These are phyloP conservation scores for Xylaria sp. DNA, from an alignment of 2,329 filamentous ascomycete species.

Conservation along the genomic window DNA sequence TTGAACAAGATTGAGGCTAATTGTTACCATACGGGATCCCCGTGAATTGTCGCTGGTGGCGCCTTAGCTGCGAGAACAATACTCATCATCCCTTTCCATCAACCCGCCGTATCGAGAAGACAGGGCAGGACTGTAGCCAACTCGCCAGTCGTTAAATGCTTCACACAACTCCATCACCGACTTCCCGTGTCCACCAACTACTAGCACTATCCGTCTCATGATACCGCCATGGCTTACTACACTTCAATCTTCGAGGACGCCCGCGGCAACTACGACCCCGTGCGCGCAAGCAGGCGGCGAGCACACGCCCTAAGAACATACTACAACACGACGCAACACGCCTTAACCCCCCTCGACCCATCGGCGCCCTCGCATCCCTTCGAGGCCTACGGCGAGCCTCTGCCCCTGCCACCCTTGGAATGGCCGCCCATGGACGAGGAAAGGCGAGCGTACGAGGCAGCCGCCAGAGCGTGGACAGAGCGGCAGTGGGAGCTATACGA, in stretches of 20 bases:
- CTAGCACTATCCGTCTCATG: background rate
- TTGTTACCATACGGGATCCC: too few species aligned
- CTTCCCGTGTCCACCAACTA: too few species aligned
- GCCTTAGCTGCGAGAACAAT: too few species aligned
- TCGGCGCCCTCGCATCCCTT: conserved; percentile 1
- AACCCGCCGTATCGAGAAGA: too few species aligned
- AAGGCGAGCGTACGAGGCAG: background rate
- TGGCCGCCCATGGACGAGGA: background rate
- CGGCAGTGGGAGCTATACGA: conserved; percentile 5
- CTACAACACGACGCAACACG: background rate
- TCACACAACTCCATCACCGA: background rate
- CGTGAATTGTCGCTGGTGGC: too few species aligned
- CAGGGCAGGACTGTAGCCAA: too few species aligned
- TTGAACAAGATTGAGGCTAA: too few species aligned
- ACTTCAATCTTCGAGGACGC: background rate
- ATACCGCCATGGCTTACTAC: background rate
- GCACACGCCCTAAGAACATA: background rate
- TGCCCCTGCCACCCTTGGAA: background rate
- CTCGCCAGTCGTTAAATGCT: background rate
- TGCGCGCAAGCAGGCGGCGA: background rate
- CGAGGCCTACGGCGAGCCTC: background rate
- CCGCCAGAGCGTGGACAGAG: background rate
- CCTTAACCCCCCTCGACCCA: background rate
- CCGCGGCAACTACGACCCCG: background rate
- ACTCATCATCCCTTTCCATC: too few species aligned